Percentiles rank a stretch among this genome's conserved stretches.
phyloP scores from a whole-genome alignment of 106 monocot species.

The Allium sativum region DNA sequence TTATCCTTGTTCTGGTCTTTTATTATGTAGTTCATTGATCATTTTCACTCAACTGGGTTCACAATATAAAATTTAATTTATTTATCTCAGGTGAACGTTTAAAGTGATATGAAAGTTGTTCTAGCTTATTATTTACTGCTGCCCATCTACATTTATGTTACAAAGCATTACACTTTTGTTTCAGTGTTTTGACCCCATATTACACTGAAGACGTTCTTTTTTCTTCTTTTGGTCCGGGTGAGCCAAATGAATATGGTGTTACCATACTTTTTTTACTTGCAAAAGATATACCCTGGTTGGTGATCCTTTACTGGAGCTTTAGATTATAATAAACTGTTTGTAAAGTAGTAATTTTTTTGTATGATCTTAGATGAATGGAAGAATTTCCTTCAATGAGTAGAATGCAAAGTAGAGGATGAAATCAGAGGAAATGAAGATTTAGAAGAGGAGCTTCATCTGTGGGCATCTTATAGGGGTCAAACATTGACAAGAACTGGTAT shows the following conservation, averaged over 20 bases:
- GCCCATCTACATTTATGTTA: too few relatives aligned
- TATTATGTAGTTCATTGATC: too few relatives aligned
- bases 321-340: too few relatives aligned
- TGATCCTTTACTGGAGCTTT: background rate
- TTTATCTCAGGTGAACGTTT: too few relatives aligned
- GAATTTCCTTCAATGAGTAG: constrained; percentile 11
- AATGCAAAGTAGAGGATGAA: constrained; percentile 37
- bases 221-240: constrained; percentile 27
- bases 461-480: constrained; percentile 94
- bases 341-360: too few relatives aligned
- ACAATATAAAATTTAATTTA: too few relatives aligned
- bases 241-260: constrained; percentile 59
- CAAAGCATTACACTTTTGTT: background rate
- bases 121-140: too few relatives aligned
- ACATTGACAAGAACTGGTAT: constrained; percentile 83
- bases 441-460: constrained; percentile 63
- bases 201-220: constrained; percentile 58
- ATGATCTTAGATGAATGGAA: constrained; percentile 8
- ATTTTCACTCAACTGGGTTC: too few relatives aligned
- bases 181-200: constrained; percentile 69
- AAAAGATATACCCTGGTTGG: constrained; percentile 74
- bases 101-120: too few relatives aligned
- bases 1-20: too few relatives aligned
- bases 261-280: constrained; percentile 67
- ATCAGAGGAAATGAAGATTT: constrained; percentile 26